These are phyloP conservation scores for Calonectria hawksworthii DNA, from an alignment of 2,329 filamentous ascomycete species.

Conservation along the genomic window DNA sequence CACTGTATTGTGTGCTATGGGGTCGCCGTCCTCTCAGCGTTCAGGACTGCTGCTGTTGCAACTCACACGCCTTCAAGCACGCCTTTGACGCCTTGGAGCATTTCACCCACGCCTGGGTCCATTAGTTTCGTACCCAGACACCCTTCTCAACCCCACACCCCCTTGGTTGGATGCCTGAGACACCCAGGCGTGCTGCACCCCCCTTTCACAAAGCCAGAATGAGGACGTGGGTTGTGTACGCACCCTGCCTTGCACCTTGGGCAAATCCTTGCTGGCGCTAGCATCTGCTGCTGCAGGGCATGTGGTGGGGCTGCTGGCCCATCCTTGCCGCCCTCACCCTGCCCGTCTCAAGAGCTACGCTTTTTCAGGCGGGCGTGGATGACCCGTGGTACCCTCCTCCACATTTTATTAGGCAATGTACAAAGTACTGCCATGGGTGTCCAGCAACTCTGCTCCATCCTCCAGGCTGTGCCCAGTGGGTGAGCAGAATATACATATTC, in stretches of 20 bases:
- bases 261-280: slow-evolving; percentile 39
- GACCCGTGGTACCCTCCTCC: slow-evolving; percentile 47
- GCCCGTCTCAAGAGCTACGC: slow-evolving; percentile 38
- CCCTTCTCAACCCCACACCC: slow-evolving; percentile 27
- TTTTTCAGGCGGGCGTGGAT: slow-evolving; percentile 40
- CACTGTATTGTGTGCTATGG: slow-evolving; percentile 20
- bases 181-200: slow-evolving; percentile 37
- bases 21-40: slow-evolving; percentile 8
- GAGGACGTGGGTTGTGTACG: slow-evolving; percentile 36
- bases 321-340: slow-evolving; percentile 33
- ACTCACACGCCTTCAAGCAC: slow-evolving; percentile 19
- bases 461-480: slow-evolving; percentile 46
- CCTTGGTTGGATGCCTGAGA: slow-evolving; percentile 33
- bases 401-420: slow-evolving; percentile 48
- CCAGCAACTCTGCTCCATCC: slow-evolving; percentile 46
- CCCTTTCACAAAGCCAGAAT: slow-evolving; percentile 14
- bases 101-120: slow-evolving; percentile 15
- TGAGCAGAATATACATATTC: slow-evolving; percentile 46
- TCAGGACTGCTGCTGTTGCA: slow-evolving; percentile 3
- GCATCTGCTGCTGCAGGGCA: slow-evolving; percentile 50
- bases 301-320: slow-evolving; percentile 37
- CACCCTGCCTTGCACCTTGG: slow-evolving; percentile 25
- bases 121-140: slow-evolving; percentile 30
- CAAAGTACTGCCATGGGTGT: slow-evolving; percentile 42
- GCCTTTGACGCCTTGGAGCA: slow-evolving; percentile 12